Percentiles rank a stretch among this genome's conserved stretches.
phyloP scores from a whole-genome alignment of 2,329 filamentous ascomycete genomes.

The Chaetomiaceae sp. region DNA sequence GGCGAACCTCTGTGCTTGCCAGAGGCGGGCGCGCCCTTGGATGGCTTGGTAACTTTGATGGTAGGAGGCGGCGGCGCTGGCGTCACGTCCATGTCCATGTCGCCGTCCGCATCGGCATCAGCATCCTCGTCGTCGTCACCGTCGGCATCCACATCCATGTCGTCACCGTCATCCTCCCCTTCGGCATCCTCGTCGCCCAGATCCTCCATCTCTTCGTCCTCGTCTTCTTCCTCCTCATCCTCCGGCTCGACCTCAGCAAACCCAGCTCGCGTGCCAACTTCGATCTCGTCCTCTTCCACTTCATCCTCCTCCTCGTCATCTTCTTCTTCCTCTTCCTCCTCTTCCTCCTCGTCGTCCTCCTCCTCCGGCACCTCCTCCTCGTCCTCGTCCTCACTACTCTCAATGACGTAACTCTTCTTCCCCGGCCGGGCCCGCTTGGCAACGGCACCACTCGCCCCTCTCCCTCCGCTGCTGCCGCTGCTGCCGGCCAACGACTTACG shows the following conservation, averaged over 20 bases:
- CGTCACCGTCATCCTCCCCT: slow-evolving; percentile 23
- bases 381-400: slow-evolving; percentile 36
- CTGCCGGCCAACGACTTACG: slow-evolving; percentile 26
- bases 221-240: slow-evolving; percentile 36
- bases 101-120: slow-evolving; percentile 41
- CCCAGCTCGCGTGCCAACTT: slow-evolving; percentile 23
- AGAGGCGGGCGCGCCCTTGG: slow-evolving; percentile 31
- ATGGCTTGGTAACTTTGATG: slow-evolving; percentile 45
- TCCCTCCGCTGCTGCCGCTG: slow-evolving; percentile 29
- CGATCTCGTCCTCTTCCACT: slow-evolving; percentile 26
- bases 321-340: slow-evolving; percentile 22
- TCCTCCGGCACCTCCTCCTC: slow-evolving; percentile 28
- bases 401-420: slow-evolving; percentile 56
- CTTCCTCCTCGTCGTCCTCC: slow-evolving; percentile 26
- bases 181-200: slow-evolving; percentile 24
- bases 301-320: slow-evolving; percentile 27
- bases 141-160: slow-evolving; percentile 29
- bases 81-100: slow-evolving; percentile 41
- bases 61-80: slow-evolving; percentile 33
- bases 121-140: slow-evolving; percentile 31
- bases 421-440: slow-evolving; percentile 46
- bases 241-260: slow-evolving; percentile 30
- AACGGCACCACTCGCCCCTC: slow-evolving; percentile 28
- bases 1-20: slow-evolving; percentile 27
- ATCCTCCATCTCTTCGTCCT: slow-evolving; percentile 17